A percentile compares a stretch with the other conserved stretches of the same genome.
These are phyloP conservation scores for Cerrena zonata DNA, from an alignment of 1,284 basidiomycete genomes.

Conservation along the genomic window DNA sequence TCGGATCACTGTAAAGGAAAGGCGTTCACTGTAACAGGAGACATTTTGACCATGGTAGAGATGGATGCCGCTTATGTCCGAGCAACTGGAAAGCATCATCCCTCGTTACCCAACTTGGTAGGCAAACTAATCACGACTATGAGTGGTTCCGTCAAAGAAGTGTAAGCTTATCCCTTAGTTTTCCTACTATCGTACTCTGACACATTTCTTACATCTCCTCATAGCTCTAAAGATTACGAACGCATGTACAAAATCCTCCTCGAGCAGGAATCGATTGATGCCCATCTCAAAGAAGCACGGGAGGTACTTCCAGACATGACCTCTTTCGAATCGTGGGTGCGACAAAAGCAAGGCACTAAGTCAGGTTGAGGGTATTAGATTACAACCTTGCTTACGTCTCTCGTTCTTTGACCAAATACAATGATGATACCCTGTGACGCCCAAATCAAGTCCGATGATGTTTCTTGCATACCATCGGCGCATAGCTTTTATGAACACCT, in stretches of 20 bases:
- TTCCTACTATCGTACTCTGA: not conserved
- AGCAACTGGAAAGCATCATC: conserved; percentile 26
- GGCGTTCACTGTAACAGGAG: conserved; percentile 29
- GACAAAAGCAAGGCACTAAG: conserved; percentile 5
- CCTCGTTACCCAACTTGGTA: conserved; percentile 26
- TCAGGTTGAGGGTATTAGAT: conserved; percentile 27
- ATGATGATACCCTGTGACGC: too few species aligned
- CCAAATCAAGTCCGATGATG: too few species aligned
- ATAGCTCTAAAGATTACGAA: conserved; percentile 6
- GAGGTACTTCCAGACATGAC: conserved; percentile 25
- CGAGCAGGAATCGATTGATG: not conserved
- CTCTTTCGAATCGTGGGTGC: conserved; percentile 30
- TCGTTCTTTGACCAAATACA: too few species aligned
- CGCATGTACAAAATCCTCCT: conserved; percentile 1
- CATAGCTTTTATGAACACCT: too few species aligned
- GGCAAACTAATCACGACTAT: conserved; percentile 24
- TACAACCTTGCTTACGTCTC: conserved; percentile 30
- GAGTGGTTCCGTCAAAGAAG: conserved; percentile 27
- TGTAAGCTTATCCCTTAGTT: conserved; percentile 23
- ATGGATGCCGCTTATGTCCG: conserved; percentile 26
- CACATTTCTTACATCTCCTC: not conserved
- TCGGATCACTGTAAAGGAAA: conserved; percentile 22
- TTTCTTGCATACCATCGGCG: too few species aligned
- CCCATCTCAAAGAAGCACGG: conserved; percentile 12
- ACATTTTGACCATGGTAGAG: conserved; percentile 27